Evolutionary conservation across 202 grass and related monocot species (phyloP), one percentile per base, ranked within the genome.

Genomic region (Setaria viridis): DNA sequence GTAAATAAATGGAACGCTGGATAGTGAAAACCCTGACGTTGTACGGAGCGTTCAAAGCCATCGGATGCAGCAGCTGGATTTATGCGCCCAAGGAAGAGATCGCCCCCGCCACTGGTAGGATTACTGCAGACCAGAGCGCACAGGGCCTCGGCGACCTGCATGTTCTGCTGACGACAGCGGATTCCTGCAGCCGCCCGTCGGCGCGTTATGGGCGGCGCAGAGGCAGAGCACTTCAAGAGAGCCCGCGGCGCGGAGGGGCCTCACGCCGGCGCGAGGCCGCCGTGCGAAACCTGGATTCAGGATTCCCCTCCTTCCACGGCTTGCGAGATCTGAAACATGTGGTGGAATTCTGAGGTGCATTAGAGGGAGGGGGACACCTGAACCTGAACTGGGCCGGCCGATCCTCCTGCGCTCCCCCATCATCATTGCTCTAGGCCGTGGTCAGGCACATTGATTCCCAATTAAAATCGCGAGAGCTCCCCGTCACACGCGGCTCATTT

Each of bases 371-470:
- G 79, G 54, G 32, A 33, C 87, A 80, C 25, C 25, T 25, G 25
- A 25, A 80, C 67, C 49, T 74, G 87, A 73, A 43, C 29, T 67
- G 81, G 45, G 49, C 29, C 46, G 25, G 55, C 43, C 47, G 16
- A 62, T 70, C 20, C 16, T 43, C 59, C 30, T 15, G 39, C 79
- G 37, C 77, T 47, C 25, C 35, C 46, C 21, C 29, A 14, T 6
- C n/a, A 45, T 32, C 41, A 4, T 51, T 25, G 70, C 67, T 74
- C 49, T 4, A 53, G 71, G 12, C 76, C 68, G 34, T 51, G 29
- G 60, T 29, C 60, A 63, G 60, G 29, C 77, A 37, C 77, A 77
- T 49, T 85, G 57, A 80, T 62, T 79, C 32, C 12, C 48, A 51
- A 70, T 70, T 35, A 51, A 51, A 58, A 43, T 39, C 58, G 35